phyloP scores from a whole-genome alignment of 139 green algal genomes.

The Haematococcus sp. region DNA sequence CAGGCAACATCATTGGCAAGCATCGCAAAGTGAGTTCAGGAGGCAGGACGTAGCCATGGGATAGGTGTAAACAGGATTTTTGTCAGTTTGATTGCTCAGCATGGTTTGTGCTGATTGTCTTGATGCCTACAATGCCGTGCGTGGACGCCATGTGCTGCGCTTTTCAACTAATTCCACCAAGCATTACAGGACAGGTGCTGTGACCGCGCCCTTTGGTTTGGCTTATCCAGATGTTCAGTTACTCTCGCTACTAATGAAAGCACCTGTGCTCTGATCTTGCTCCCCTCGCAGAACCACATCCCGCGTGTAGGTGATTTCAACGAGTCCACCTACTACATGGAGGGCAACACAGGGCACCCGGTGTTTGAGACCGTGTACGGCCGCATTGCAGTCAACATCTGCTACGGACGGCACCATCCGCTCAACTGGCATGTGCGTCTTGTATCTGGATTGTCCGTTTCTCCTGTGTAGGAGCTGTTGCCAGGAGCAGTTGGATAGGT shows the following conservation, averaged over 20 bases:
- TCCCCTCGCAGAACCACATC: conserved; percentile 92
- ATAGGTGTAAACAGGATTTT: neutral
- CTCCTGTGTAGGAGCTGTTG: too few relatives aligned
- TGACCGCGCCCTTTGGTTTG: too few relatives aligned
- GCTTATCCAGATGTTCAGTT: too few relatives aligned
- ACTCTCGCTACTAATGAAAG: too few relatives aligned
- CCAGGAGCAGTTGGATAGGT: too few relatives aligned
- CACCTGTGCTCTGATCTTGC: too few relatives aligned
- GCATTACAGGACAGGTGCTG: too few relatives aligned
- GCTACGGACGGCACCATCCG: conserved; percentile 96
- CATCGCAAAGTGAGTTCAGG: conserved; percentile 87
- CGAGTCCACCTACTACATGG: conserved; percentile 98
- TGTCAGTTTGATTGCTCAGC: too few relatives aligned
- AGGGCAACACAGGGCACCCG: conserved; percentile 90
- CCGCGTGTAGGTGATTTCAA: conserved; percentile 97
- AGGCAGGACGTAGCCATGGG: neutral
- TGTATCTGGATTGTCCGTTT: neutral
- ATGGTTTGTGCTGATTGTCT: too few relatives aligned
- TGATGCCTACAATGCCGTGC: too few relatives aligned
- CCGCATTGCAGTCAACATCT: conserved; percentile 95
- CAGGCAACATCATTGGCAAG: conserved; percentile 88
- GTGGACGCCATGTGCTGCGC: too few relatives aligned
- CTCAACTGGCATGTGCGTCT: conserved; percentile 87
- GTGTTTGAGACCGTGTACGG: conserved; percentile 92
- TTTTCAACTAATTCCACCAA: too few relatives aligned